phyloP scores from a whole-genome alignment of 345 rosid species.

The Schrenkiella parvula region DNA sequence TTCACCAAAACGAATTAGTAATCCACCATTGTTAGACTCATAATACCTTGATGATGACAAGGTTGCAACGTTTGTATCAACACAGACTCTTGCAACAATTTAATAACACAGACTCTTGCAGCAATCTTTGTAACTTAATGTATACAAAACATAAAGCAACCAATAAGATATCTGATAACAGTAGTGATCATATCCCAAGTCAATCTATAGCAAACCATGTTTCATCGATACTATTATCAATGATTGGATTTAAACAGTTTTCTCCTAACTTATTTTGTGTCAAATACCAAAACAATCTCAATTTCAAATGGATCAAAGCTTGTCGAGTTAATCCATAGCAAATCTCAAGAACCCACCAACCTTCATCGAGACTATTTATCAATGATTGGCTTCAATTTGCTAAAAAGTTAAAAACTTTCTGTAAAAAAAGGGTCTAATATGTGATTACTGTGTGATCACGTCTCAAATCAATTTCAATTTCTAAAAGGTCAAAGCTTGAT shows the following conservation, averaged over 20 bases:
- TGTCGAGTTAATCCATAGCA: background rate
- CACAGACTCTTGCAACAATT: too few species aligned
- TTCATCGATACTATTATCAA: background rate
- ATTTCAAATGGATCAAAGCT: conserved; percentile 1
- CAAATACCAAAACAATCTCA: background rate
- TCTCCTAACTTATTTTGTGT: background rate
- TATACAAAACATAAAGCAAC: too few species aligned
- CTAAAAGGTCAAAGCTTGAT: background rate
- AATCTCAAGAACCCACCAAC: background rate
- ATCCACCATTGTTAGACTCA: background rate
- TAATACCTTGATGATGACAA: too few species aligned
- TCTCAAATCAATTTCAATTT: background rate
- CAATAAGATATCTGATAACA: too few species aligned
- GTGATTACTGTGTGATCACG: background rate
- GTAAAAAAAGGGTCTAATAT: background rate
- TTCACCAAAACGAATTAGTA: conserved; percentile 6
- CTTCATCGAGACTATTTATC: background rate
- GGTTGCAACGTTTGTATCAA: too few species aligned
- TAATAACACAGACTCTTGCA: too few species aligned
- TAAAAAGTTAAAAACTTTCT: background rate
- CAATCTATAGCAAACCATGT: background rate
- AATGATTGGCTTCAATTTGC: background rate
- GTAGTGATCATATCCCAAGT: too few species aligned
- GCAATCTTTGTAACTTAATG: too few species aligned
- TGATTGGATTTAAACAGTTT: background rate